Percentiles rank a stretch among this genome's conserved stretches.
These are phyloP conservation scores for Carex cristatella DNA, from an alignment of 176 grass and related monocot genomes.

Conservation along the genomic window DNA sequence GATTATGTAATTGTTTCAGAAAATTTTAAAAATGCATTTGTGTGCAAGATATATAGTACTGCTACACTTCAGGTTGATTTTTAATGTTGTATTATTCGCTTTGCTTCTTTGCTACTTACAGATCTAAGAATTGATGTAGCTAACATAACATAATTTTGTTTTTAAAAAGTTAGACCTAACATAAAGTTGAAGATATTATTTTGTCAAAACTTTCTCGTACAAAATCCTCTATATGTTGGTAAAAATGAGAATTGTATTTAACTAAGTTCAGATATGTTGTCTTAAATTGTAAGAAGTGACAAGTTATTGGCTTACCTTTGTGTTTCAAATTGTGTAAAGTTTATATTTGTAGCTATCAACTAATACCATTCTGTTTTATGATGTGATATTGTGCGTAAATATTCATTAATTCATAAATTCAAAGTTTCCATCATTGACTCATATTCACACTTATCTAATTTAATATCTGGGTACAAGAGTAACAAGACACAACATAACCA, in stretches of 20 bases:
- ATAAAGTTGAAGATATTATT: neutral
- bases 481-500: neutral
- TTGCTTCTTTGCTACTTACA: neutral
- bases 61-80: neutral
- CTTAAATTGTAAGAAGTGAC: neutral
- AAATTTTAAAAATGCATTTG: neutral
- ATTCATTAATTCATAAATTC: neutral
- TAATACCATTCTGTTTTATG: neutral
- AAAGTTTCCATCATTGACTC: neutral
- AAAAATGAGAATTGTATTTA: neutral
- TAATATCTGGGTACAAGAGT: neutral
- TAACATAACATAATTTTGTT: neutral
- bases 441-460: neutral
- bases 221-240: neutral
- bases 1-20: neutral
- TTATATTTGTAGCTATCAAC: neutral
- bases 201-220: neutral
- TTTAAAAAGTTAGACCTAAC: neutral
- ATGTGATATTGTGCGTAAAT: neutral
- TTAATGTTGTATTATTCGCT: neutral
- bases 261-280: neutral
- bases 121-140: neutral
- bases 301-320: neutral
- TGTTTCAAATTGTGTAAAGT: neutral
- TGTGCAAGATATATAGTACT: neutral